Percentiles rank a stretch among this genome's conserved stretches.
These are phyloP conservation scores for Podochytrium sp. DNA, from an alignment of 192 early-diverging fungal genomes.

Conservation along the genomic window DNA sequence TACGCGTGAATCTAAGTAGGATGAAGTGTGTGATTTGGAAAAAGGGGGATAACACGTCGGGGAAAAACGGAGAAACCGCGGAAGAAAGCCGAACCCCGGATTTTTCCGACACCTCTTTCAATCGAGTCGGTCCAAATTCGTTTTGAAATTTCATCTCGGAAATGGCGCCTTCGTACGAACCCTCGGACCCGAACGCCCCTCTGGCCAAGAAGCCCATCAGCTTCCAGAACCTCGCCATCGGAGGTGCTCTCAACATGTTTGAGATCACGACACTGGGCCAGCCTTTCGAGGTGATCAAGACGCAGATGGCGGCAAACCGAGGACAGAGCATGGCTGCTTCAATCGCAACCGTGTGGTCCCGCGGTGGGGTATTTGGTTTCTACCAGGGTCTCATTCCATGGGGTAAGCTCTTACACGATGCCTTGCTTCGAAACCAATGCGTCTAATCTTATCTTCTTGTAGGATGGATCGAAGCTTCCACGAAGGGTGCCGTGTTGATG, in stretches of 20 bases:
- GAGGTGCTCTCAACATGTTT: conserved; percentile 65
- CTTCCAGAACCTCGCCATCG: conserved; percentile 83
- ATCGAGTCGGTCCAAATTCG: no score
- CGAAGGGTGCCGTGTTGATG: conserved; percentile 77
- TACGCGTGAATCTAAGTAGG: background rate
- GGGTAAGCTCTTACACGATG: conserved; percentile 12
- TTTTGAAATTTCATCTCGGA: no score
- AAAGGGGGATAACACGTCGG: background rate
- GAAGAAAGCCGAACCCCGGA: background rate
- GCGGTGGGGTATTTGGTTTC: conserved; percentile 91
- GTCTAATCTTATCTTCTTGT: background rate
- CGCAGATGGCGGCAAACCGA: conserved; percentile 91
- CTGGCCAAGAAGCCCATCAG: conserved; percentile 87
- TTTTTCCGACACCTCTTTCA: background rate
- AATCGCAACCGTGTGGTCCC: conserved; percentile 75
- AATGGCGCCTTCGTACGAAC: no score
- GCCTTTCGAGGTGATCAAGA: conserved; percentile 85
- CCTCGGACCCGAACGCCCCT: conserved; percentile 43
- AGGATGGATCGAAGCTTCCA: conserved; percentile 78
- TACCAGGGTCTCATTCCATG: conserved; percentile 89
- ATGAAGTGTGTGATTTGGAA: no score
- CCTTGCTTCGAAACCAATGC: background rate
- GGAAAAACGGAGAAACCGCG: background rate
- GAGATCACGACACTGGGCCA: conserved; percentile 52
- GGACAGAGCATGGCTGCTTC: conserved; percentile 77